These are phyloP conservation scores for Fusarium sp. DNA, from an alignment of 2,329 filamentous ascomycete species.

Conservation along the genomic window DNA sequence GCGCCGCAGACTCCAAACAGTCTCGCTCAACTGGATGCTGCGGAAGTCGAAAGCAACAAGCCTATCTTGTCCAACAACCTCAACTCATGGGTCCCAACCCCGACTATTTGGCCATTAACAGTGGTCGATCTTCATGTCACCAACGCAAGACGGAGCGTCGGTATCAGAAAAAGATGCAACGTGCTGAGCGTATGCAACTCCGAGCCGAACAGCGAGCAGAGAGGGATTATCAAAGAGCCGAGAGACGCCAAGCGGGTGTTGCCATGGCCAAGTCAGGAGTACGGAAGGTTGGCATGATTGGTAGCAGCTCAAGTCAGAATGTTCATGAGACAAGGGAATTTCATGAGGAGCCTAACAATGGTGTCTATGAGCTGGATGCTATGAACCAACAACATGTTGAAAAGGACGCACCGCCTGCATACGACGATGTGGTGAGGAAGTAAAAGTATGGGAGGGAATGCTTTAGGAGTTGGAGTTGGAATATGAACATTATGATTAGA, in stretches of 20 bases:
- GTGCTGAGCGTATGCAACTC: slow-evolving; percentile 34
- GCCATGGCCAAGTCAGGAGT: slow-evolving; percentile 3
- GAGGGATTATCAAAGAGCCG: slow-evolving; percentile 13
- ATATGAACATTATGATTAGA: neutral
- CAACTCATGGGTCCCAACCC: neutral
- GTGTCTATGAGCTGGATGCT: slow-evolving; percentile 9
- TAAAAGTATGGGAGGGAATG: neutral
- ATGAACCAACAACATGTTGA: neutral
- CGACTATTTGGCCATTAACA: neutral
- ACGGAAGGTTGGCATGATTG: neutral
- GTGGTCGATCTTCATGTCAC: slow-evolving; percentile 3
- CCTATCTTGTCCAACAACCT: neutral
- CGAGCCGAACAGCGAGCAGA: slow-evolving; percentile 33
- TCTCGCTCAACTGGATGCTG: neutral
- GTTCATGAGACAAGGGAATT: neutral
- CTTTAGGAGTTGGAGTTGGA: neutral
- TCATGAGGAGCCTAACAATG: neutral
- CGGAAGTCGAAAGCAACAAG: neutral
- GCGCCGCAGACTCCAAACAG: neutral
- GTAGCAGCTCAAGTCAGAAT: neutral
- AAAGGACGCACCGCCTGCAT: slow-evolving; percentile 33
- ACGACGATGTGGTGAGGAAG: slow-evolving; percentile 34
- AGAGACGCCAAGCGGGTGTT: slow-evolving; percentile 27
- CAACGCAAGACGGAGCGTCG: slow-evolving; percentile 33
- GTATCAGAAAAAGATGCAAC: slow-evolving; percentile 28